Evolutionary conservation across 768 basidiomycete genomes (phyloP), one percentile per base, ranked within the genome.

Genomic region (Suillus subaureus): DNA sequence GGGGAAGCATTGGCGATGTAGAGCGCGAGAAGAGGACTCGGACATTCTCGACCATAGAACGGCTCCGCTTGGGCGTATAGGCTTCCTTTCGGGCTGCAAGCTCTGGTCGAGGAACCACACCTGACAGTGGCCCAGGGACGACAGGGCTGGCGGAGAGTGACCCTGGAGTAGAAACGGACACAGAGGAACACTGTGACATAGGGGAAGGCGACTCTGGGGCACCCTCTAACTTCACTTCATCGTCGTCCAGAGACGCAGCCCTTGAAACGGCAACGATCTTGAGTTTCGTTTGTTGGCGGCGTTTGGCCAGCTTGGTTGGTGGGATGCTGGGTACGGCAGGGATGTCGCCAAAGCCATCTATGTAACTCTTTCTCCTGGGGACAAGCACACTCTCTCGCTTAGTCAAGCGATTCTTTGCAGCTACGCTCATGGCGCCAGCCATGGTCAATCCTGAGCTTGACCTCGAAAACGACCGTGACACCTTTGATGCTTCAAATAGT

Each of bases 381-480:
- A 91, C 85, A 31, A 89, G 83, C 26, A 92, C 84, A 61, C 89
- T 91, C 74, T 92, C 90, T 69, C 90, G 88, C 70, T 83, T 86
- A 8, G 83, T 86, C 64, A 91, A 79, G 37, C 86, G 83, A 66
- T 80, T 79, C 74, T 79, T 85, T 69, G 86, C 87, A 18, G 87
- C 83, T 39, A 80, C 73, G 39, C 78, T 77, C 83, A 89, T 84
- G 23, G 78, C 80, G 21, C 86, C 83, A 23, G 87, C 83, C 75
- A 88, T 83, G 64, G 85, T 87, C 49, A 90, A 78, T 23, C 82
- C 84, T 33, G 89, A 89, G 65, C 81, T 83, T 18, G 89, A 86
- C 63, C 85, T 82, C 26, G 84, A 78, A 66, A 89, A 83, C 3
- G 79, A 76, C 45, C 80, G 77, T 54, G 79, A 75, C 64, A 79